Evolutionary conservation across 371 early-diverging fungal genomes (phyloP), one percentile per base, ranked within the genome.

Genomic region (Fennellomyces sp.): DNA sequence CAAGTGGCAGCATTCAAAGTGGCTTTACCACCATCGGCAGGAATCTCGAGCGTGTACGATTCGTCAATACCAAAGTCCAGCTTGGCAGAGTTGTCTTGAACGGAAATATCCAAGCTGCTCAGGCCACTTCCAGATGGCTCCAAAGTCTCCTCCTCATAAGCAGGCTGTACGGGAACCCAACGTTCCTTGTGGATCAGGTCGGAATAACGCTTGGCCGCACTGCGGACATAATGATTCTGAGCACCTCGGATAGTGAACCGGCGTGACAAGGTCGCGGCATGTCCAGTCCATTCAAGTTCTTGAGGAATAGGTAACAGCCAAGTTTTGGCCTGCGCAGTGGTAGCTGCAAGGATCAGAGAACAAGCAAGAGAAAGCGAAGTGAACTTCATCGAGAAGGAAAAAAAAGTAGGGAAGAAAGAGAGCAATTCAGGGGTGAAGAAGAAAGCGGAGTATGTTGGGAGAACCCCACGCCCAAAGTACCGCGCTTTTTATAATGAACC

Each of bases 1-100:
- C 91, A 82, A 5, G 91, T 89, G 39, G 76, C 64, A 38, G 93
- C 86, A 35, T 66, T 70, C 53, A 93, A 80, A 15, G 66, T 72
- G 17, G 74, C 72, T 41, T 80, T 75, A 47, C 69, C 68, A 15
- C 83, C 78, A 15, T 67, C 59, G 1, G 78, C 66, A 35, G 78
- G 80, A 21, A 91, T 78, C 7, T 75, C 72, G 6, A 91, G 75
- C 1, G 72, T 72, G 60, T 91, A 91, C 2, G 89, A 88, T 60
- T 91, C 92, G 63, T 90, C 88, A 6, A 83, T 73, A 47, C 64
- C 73, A 7, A 73, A 36, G 27, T 72, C 75, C 8, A 88, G 72
- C 39, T 72, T 64, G 21, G 45, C 69, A 11, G 51, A n/a, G 49
- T 73, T 70, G 49, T 78, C 66, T 17, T 52, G 45, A 21, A 82